Evolutionary conservation across 2,329 filamentous ascomycete genomes (phyloP), one percentile per base, ranked within the genome.

Genomic region (Sporothrix euskadiensis): DNA sequence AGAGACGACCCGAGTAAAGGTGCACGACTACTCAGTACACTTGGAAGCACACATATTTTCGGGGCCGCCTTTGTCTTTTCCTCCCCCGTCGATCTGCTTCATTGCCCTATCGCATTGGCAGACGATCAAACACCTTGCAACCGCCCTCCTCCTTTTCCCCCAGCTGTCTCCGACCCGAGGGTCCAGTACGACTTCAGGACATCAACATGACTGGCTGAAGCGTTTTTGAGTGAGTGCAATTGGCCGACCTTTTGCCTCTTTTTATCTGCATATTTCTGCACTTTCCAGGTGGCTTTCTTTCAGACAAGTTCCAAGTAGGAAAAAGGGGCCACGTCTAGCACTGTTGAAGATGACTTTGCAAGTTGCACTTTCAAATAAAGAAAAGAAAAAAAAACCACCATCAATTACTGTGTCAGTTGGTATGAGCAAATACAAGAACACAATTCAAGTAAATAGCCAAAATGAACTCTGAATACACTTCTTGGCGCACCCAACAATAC

Each of bases 91-190:
- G 57, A 65, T 71, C 70, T 71, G 69, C 61, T 68, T 73, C 35
- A 57, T 39, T 72, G 63, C 63, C 63, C 32, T 22, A 16, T 32
- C 47, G 71, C 63, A 70, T 73, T 65, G 56, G 30, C 22, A 65
- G 66, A 32, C 66, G 72, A 73, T 73, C 72, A 73, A 73, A 73
- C 72, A 56, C 66, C 30, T 44, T 59, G 39, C 71, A 49, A 66
- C 52, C 61, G 35, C 12, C 44, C 16, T 19, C 56, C 9, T 32
- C 52, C 9, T 32, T 22, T 26, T 49, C 3, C 14, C 44, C 52
- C 52, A 56, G 22, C 52, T 49, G 56, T 35, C 39, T 26, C 49
- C 56, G 56, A 56, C 47, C 5, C 54, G 30, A 54, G 35, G 22
- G 32, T n/a, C 12, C 35, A 47, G 61, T 65, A 30, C 61, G 6